These are phyloP conservation scores for Prosopis cineraria DNA, from an alignment of 306 rosid genomes.

Conservation along the genomic window DNA sequence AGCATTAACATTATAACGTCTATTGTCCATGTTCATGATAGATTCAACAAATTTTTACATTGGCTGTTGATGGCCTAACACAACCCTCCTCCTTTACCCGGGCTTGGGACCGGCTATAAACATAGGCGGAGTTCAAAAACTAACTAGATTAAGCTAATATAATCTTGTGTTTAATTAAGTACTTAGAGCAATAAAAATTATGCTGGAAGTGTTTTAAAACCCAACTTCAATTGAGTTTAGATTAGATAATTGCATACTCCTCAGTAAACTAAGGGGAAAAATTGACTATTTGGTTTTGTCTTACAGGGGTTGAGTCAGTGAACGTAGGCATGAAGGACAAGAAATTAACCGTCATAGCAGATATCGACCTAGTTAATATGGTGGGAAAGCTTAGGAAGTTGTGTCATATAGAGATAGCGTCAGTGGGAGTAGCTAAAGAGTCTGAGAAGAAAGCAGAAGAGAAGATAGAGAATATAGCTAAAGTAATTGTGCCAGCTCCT, in stretches of 20 bases:
- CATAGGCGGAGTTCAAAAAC: no score
- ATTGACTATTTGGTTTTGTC: background rate
- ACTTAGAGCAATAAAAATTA: no score
- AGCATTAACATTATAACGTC: no score
- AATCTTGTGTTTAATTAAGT: no score
- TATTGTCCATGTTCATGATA: no score
- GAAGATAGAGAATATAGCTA: background rate
- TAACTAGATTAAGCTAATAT: no score
- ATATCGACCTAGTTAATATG: conserved; percentile 50
- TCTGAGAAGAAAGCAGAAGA: background rate
- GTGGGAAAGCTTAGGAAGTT: conserved; percentile 36
- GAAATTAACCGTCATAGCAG: conserved; percentile 63
- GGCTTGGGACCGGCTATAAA: no score
- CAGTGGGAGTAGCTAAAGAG: conserved; percentile 54
- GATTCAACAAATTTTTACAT: no score
- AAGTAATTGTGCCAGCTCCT: background rate
- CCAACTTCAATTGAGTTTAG: background rate
- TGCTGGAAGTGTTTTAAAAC: background rate
- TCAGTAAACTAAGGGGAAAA: background rate
- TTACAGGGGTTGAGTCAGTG: conserved; percentile 53
- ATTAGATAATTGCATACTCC: background rate
- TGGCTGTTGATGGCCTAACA: no score
- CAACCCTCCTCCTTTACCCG: no score
- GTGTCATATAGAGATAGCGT: conserved; percentile 36
- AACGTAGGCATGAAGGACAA: conserved; percentile 52